Conservation (phyloP, 2,329 filamentous ascomycete species). For the Nigrospora sphaerica region DNA sequence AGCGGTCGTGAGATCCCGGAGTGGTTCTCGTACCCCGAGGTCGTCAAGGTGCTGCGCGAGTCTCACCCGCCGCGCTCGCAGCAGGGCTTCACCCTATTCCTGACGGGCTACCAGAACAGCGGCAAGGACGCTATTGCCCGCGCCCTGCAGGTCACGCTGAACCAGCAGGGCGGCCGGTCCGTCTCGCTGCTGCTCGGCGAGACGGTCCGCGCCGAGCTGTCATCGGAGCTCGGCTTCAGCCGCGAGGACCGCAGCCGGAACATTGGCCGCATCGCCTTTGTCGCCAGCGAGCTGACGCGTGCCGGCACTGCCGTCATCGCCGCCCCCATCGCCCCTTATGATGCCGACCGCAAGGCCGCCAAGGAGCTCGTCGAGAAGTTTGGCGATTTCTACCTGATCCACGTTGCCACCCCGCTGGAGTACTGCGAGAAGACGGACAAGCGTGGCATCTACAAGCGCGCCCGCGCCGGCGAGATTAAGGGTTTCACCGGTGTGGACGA, state of each 20-base stretch:
- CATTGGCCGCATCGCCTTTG: constrained; percentile 93
- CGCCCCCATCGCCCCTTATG: constrained; percentile 91
- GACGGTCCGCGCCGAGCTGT: constrained; percentile 88
- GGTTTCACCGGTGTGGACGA: constrained; percentile 98
- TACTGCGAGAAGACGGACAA: constrained; percentile 94
- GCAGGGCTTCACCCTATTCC: constrained; percentile 97
- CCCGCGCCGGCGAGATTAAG: constrained; percentile 85
- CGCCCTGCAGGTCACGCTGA: constrained; percentile 91
- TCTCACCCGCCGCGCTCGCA: constrained; percentile 85
- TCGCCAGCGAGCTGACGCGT: constrained; percentile 88
- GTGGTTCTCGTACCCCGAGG: constrained; percentile 99
- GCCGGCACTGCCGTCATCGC: constrained; percentile 92
- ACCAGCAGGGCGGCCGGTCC: constrained; percentile 93
- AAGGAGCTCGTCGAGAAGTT: constrained; percentile 80
- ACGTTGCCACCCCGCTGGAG: constrained; percentile 89
- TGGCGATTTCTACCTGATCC: constrained; percentile 89
- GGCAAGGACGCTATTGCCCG: constrained; percentile 96
- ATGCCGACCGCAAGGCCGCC: constrained; percentile 67
- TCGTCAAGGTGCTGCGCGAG: constrained; percentile 91
- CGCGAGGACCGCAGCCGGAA: constrained; percentile 89
- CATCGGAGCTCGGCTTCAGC: constrained; percentile 91
- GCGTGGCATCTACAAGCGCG: constrained; percentile 79
- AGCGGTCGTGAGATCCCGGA: constrained; percentile 93
- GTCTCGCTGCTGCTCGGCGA: constrained; percentile 94
- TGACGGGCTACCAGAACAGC: constrained; percentile 93